Evolutionary conservation across 768 basidiomycete species (phyloP).

Genomic region (Lactarius evosmus): DNA sequence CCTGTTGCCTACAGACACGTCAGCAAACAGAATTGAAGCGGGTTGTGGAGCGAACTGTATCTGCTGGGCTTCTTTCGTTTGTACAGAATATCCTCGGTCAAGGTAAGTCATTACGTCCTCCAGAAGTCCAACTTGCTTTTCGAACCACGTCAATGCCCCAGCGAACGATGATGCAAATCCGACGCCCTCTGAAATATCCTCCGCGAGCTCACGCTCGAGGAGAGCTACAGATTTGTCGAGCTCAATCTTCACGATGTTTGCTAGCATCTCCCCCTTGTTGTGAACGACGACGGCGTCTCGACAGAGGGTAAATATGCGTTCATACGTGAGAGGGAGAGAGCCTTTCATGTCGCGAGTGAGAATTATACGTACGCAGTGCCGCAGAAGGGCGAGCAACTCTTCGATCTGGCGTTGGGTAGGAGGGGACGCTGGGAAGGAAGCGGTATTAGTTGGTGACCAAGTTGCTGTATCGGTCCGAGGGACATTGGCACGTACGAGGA

Average conservation of each 20-base stretch:
- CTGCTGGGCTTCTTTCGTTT: conserved; percentile 41
- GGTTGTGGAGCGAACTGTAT: conserved; percentile 14
- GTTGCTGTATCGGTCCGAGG: not conserved
- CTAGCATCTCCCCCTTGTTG: conserved; percentile 54
- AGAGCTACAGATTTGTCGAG: conserved; percentile 52
- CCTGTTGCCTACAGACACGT: conserved; percentile 17
- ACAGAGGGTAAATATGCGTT: conserved; percentile 56
- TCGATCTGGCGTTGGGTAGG: conserved; percentile 20
- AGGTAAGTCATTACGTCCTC: conserved; percentile 8
- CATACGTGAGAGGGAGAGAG: conserved; percentile 48
- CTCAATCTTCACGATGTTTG: conserved; percentile 55
- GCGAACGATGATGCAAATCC: conserved; percentile 62
- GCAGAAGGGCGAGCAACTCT: conserved; percentile 35
- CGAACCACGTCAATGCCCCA: conserved; percentile 58
- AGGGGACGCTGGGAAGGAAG: conserved; percentile 25
- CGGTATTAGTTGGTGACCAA: not conserved
- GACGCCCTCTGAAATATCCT: conserved; percentile 34
- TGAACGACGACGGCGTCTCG: conserved; percentile 51
- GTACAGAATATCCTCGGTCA: conserved; percentile 13
- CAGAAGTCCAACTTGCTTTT: conserved; percentile 51
- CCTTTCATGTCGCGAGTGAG: conserved; percentile 36
- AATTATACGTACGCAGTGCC: conserved; percentile 38
- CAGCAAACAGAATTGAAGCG: not conserved
- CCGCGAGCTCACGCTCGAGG: conserved; percentile 41
- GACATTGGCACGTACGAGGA: conserved; percentile 31